Evolutionary conservation across 495 filamentous ascomycete genomes (phyloP), one percentile per base, ranked within the genome.

Genomic region (Aspergillus ellipticus): DNA sequence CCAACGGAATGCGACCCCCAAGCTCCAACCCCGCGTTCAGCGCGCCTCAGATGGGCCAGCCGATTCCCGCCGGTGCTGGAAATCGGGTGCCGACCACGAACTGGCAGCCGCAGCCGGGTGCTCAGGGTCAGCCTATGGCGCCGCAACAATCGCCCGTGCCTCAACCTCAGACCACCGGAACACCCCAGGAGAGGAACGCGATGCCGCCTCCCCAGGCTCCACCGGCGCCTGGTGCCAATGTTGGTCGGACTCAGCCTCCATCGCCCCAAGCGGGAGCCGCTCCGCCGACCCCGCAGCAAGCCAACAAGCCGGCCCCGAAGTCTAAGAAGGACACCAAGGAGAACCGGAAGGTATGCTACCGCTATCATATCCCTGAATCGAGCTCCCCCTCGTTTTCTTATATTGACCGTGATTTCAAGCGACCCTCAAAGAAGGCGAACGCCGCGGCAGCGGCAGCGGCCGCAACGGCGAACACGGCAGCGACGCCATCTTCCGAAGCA

Each of bases 151-250:
- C 73, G 17, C 74, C 73, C 49, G 69, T 71, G 3, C 65, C 60
- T 35, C 86, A 86, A 57, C 77, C 74, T 48, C 82, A 84, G 48
- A 80, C 80, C 33, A 85, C 88, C 62, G 86, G 86, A 7, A 92
- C 88, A 10, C 87, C 90, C 3, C 88, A 90, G 65, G 88, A 90
- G 69, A 80, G 85, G 39, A 74, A 69, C 59, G 72, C 81, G 3
- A 96, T 96, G 92, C 90, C 89, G 42, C 93, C 92, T 13, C 93
- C 94, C n/a, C 88, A 89, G 55, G 89, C 86, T 21, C 89, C 89
- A 6, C 79, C 87, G 11, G 76, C 81, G 52, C 79, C 79, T 20
- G 80, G 77, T 42, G 76, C 79, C 67, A 78, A 80, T 22, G 82
- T 79, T 61, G 83, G 78, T 35, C 85, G 87, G 59, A 79, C 83